Base-by-base conservation (phyloP, 1,139 yeast species). In the Blastobotrys proliferans region DNA sequence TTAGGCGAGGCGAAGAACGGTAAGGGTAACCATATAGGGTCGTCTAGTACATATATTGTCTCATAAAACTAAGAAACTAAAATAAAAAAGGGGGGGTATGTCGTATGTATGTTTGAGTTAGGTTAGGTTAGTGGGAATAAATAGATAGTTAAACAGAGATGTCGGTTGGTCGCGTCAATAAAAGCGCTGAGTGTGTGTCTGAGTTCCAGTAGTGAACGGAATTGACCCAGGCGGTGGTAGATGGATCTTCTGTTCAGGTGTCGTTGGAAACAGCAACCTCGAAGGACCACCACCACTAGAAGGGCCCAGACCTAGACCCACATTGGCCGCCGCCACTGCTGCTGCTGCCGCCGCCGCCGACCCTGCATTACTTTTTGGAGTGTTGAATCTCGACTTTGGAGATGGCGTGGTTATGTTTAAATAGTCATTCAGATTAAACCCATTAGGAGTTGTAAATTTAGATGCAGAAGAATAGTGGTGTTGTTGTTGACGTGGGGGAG, bases 361-460 rank as follows among this genome's bases (percentile, higher is more conserved):
- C n/a, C n/a, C n/a, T n/a, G n/a, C n/a, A n/a, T n/a, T n/a, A n/a
- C n/a, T n/a, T n/a, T n/a, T n/a, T n/a, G n/a, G n/a, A 25, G 4
- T 21, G 11, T 16, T 33, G 10, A 10, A 10, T 11, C 17, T 20
- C 13, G 36, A 14, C 17, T 29, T 14, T 0, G 92, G 92, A 4
- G 86, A 79, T 3, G 94, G 94, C 1, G 87, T 79, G 56, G 81
- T 79, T 54, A 81, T 77, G 58, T 83, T 82, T 35, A 86, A 83
- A 60, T 84, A 85, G 58, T 85, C 95, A 56, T 79, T 81, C 79
- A 85, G 77, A 60, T 85, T 83, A 66, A 85, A 84, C 6, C 86
- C 87, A 3, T 86, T 64, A 8, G 66, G 68, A 2, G 68, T 65
- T 24, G 56, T 67, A 66, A 27, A 56, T 51, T 19, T 8, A 19